Evolutionary conservation across 1,284 basidiomycete genomes (phyloP), one percentile per base, ranked within the genome.

Genomic region (Naganishia sp.): DNA sequence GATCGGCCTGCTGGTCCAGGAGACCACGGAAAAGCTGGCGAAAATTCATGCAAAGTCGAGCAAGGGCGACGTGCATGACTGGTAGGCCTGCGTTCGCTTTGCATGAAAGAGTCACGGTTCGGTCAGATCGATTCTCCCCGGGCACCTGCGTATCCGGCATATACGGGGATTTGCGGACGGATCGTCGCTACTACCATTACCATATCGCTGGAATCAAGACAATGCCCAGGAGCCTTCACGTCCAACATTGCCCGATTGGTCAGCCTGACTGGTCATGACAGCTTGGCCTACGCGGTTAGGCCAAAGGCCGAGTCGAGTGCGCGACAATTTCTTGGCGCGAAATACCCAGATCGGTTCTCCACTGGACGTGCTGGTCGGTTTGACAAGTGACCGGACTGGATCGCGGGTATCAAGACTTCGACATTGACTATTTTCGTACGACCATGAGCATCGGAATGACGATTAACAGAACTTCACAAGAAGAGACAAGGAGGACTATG

Each of bases 1-100:
- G 65, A 63, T 67, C 65, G 63, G 63, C 42, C 28, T 67, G 43
- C 28, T 67, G 65, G 65, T 63, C 2, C 65, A 67, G 46, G 65
- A 67, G 42, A 61, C 56, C n/a, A 39, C 46, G 11, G 65, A 53
- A 25, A 67, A 67, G 46, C n/a, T 41, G 11, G 45, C 32, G 11
- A 61, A 41, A 35, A 2, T 50, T 7, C 21, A n/a, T 1, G 13
- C 42, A 6, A 42, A 47, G 7, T 41, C 46, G 35, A 23, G 35
- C 10, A 17, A 10, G 35, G 28, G 18, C 18, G 11, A 54, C 13
- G 10, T 39, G 35, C 35, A 39, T 39, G 47, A 21, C n/a, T 21
- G 52, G 39, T 23, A 28, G 35, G n/a, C n/a, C 23, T 39, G 35
- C 52, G 18, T 41, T 54, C 11, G 52, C 18, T 21, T 10, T 5